Conservation (phyloP, 805 yeast genomes). For the Metschnikowia peoriensis region DNA sequence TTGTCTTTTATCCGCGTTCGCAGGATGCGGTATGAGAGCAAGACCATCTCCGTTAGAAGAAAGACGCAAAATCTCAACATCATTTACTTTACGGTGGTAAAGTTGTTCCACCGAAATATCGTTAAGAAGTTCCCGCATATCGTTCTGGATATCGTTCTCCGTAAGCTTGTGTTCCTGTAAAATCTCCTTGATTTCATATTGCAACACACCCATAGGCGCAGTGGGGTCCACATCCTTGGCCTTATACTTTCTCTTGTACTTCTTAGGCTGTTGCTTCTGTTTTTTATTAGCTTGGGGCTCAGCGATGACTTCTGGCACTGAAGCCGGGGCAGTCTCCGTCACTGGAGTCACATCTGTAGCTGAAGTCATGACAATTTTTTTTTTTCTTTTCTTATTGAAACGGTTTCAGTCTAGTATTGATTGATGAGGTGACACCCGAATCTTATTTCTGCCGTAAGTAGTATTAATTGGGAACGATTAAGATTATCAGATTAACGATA, state of each 20-base stretch:
- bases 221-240: slow-evolving; percentile 69
- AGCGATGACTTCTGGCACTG: slow-evolving; percentile 1
- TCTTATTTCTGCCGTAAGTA: no score
- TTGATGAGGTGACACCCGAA: no score
- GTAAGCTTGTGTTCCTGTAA: slow-evolving; percentile 42
- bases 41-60: slow-evolving; percentile 88
- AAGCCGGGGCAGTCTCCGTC: slow-evolving; percentile 1
- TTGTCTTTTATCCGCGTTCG: slow-evolving; percentile 43
- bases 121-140: slow-evolving; percentile 63
- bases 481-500: background rate
- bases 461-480: background rate
- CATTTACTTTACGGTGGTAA: slow-evolving; percentile 57
- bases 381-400: no score
- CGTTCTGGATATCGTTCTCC: slow-evolving; percentile 50
- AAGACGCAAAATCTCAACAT: slow-evolving; percentile 56
- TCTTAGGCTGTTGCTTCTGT: slow-evolving; percentile 25
- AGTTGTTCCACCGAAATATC: slow-evolving; percentile 45
- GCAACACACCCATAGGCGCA: slow-evolving; percentile 76
- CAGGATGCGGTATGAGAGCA: slow-evolving; percentile 66
- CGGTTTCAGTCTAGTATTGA: no score
- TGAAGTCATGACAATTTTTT: background rate
- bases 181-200: slow-evolving; percentile 66
- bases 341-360: slow-evolving; percentile 7
- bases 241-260: slow-evolving; percentile 51
- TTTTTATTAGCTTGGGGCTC: slow-evolving; percentile 9